These are phyloP conservation scores for Dryadomyces quercus-mongolicae DNA, from an alignment of 2,329 filamentous ascomycete genomes.

Conservation along the genomic window DNA sequence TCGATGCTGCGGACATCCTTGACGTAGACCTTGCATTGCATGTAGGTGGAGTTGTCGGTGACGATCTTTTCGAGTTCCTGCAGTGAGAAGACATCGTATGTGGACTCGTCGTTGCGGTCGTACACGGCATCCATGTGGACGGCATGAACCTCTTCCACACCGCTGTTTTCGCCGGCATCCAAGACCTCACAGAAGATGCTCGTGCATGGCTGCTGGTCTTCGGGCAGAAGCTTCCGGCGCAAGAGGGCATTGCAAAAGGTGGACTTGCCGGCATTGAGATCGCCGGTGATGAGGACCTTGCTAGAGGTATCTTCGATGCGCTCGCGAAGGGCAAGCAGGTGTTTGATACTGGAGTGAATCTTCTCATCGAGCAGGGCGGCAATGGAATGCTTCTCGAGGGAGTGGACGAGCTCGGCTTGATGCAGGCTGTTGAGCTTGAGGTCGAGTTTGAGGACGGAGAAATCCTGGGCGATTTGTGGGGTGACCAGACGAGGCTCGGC, in stretches of 20 bases:
- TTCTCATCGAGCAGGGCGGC: slow-evolving; percentile 86
- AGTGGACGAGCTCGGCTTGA: slow-evolving; percentile 86
- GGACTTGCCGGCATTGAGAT: slow-evolving; percentile 94
- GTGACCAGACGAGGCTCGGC: slow-evolving; percentile 73
- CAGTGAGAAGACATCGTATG: slow-evolving; percentile 77
- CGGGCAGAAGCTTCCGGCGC: slow-evolving; percentile 81
- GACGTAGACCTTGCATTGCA: slow-evolving; percentile 94
- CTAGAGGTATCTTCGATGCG: slow-evolving; percentile 95
- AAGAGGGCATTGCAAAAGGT: slow-evolving; percentile 98
- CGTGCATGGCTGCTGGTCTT: slow-evolving; percentile 96
- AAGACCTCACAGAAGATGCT: slow-evolving; percentile 97
- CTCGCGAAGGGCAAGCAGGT: slow-evolving; percentile 75
- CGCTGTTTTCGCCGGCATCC: slow-evolving; percentile 80
- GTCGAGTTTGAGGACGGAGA: slow-evolving; percentile 90
- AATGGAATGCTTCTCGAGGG: slow-evolving; percentile 82
- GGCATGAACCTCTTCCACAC: slow-evolving; percentile 89
- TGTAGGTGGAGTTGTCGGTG: slow-evolving; percentile 74
- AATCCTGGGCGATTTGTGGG: slow-evolving; percentile 88
- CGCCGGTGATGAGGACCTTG: slow-evolving; percentile 91
- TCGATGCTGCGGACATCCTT: slow-evolving; percentile 82
- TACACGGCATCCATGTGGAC: slow-evolving; percentile 73
- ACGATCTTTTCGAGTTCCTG: slow-evolving; percentile 79
- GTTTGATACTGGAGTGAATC: slow-evolving; percentile 85
- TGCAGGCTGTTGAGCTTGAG: slow-evolving; percentile 78
- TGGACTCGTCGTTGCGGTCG: slow-evolving; percentile 82